Evolutionary conservation across 371 early-diverging fungal species (phyloP).

Genomic region (Mucor racemosus): DNA sequence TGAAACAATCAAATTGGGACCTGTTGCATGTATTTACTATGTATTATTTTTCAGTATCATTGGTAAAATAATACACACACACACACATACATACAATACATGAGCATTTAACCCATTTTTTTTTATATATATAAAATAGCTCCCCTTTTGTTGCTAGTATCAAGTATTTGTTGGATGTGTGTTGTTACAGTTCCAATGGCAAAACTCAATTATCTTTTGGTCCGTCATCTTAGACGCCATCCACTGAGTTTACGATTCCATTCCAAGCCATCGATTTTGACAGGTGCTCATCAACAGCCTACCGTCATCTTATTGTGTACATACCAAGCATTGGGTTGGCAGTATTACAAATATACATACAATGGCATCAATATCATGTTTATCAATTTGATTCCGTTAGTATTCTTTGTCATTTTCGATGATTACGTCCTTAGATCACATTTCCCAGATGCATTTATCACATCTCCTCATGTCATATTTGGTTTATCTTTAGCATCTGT

Average conservation of each 20-base stretch:
- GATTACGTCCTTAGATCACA: conserved; percentile 74
- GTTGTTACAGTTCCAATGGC: conserved; percentile 96
- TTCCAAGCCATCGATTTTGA: conserved; percentile 55
- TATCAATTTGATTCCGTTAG: conserved; percentile 88
- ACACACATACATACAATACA: background rate
- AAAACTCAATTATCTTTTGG: conserved; percentile 82
- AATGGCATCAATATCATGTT: conserved; percentile 97
- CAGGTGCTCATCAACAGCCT: conserved; percentile 40
- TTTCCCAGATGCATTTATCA: conserved; percentile 60
- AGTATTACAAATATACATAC: conserved; percentile 92
- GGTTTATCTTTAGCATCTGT: conserved; percentile 79
- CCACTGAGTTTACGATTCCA: conserved; percentile 81
- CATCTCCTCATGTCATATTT: conserved; percentile 75
- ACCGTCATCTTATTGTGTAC: conserved; percentile 77
- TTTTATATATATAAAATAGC: conserved; percentile 34
- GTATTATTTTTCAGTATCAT: conserved; percentile 54
- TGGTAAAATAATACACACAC: conserved; percentile 42
- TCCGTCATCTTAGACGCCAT: conserved; percentile 76
- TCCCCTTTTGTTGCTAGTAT: conserved; percentile 80
- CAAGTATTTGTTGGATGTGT: conserved; percentile 84
- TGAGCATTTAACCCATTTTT: background rate
- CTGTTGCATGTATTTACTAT: conserved; percentile 72
- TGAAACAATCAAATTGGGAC: conserved; percentile 48
- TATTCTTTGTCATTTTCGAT: conserved; percentile 79
- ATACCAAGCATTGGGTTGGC: conserved; percentile 77